A percentile compares a stretch with the other conserved stretches of the same genome.
These are phyloP conservation scores for Achaetomium macrosporum DNA, from an alignment of 2,329 filamentous ascomycete species.

Conservation along the genomic window DNA sequence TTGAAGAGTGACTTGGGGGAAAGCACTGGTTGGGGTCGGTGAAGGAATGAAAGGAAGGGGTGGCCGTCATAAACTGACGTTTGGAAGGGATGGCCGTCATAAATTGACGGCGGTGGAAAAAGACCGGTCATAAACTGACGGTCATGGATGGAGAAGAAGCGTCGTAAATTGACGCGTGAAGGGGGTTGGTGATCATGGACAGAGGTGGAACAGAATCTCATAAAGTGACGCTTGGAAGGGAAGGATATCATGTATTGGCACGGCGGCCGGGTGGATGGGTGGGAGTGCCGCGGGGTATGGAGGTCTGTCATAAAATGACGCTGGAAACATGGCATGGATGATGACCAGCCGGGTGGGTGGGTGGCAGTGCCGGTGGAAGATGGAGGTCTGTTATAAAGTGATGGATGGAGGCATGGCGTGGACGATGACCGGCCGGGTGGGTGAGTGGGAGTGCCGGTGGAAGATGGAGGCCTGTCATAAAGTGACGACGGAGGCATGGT, in stretches of 20 bases:
- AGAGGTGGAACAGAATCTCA: too few relatives aligned
- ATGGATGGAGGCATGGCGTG: not conserved
- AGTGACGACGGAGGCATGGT: not conserved
- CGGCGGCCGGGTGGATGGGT: not conserved
- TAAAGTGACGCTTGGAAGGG: too few relatives aligned
- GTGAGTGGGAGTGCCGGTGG: too few relatives aligned
- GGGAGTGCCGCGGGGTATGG: not conserved
- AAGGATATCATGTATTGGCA: not conserved
- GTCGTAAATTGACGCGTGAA: not conserved
- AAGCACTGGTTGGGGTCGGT: too few relatives aligned
- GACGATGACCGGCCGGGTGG: not conserved
- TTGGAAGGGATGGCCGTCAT: conserved; percentile 1
- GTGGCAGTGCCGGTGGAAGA: not conserved
- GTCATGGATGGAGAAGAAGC: not conserved
- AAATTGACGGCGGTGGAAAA: conserved; percentile 1
- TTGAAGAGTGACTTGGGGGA: not conserved
- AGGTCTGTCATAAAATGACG: not conserved
- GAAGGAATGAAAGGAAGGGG: too few relatives aligned
- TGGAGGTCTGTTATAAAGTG: conserved; percentile 1
- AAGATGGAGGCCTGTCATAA: not conserved
- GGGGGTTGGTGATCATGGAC: too few relatives aligned
- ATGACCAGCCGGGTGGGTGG: too few relatives aligned
- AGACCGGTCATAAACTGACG: not conserved
- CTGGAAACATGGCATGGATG: not conserved
- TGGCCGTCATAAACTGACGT: conserved; percentile 6